Evolutionary conservation across 441 rosid genomes (phyloP).

Genomic region (Cnidoscolus chayamansa): DNA sequence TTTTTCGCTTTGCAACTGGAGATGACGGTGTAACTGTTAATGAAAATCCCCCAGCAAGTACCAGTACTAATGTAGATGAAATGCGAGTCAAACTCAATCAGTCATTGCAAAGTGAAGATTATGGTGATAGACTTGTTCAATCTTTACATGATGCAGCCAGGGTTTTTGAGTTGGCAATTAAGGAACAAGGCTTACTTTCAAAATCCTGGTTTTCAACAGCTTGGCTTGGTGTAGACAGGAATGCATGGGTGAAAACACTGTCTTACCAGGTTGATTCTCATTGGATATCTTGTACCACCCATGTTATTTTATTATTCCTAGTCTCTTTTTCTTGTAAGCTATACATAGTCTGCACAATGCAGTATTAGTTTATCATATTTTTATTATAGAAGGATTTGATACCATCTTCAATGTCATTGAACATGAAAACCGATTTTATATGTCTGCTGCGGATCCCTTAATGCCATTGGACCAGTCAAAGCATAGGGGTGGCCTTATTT

Average conservation of each 20-base stretch:
- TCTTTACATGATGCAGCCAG: conserved; percentile 88
- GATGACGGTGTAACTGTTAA: conserved; percentile 80
- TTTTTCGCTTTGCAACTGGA: conserved; percentile 52
- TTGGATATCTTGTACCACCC: conserved; percentile 1
- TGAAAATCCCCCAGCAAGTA: conserved; percentile 51
- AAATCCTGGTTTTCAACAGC: conserved; percentile 85
- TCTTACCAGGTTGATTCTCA: conserved; percentile 77
- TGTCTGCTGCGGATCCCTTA: neutral
- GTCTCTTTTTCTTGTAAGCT: neutral
- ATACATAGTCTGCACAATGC: neutral
- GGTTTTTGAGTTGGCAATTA: conserved; percentile 76
- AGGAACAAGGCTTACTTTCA: conserved; percentile 51
- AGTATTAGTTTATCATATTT: neutral
- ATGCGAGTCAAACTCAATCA: conserved; percentile 63
- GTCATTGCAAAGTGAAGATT: conserved; percentile 66
- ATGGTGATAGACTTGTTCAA: conserved; percentile 76
- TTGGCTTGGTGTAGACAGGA: conserved; percentile 83
- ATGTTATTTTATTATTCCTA: neutral
- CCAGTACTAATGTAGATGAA: conserved; percentile 58
- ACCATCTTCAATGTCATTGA: neutral
- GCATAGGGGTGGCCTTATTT: neutral
- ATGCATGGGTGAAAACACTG: conserved; percentile 85
- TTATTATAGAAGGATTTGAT: neutral
- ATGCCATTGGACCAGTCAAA: neutral
- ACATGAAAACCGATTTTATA: neutral